These are phyloP conservation scores for Fusarium proliferatum DNA, from an alignment of 2,329 filamentous ascomycete species.

Conservation along the genomic window DNA sequence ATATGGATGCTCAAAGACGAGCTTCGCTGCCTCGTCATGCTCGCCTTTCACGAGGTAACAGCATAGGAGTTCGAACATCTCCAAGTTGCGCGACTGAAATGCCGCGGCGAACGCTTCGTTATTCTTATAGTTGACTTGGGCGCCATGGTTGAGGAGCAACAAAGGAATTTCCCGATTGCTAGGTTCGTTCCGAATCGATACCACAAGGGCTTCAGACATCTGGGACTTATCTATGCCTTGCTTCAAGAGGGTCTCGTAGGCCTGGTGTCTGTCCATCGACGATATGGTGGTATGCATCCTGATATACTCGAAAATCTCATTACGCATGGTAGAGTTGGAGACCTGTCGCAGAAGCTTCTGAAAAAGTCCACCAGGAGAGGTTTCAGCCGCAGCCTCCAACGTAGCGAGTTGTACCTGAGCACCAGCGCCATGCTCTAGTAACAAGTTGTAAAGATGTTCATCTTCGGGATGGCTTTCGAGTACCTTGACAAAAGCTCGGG, in stretches of 20 bases:
- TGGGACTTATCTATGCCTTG: neutral
- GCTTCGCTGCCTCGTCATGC: neutral
- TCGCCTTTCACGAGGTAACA: neutral
- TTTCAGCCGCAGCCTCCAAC: neutral
- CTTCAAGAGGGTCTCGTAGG: neutral
- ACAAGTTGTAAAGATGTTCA: neutral
- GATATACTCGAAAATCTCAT: neutral
- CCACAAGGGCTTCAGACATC: constrained; percentile 4
- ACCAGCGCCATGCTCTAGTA: constrained; percentile 9
- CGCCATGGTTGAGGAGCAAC: constrained; percentile 1
- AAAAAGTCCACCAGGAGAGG: neutral
- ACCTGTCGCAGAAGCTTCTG: neutral
- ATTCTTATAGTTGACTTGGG: neutral
- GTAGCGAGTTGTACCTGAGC: neutral
- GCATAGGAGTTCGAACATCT: neutral
- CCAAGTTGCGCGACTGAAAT: neutral
- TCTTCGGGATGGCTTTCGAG: constrained; percentile 8
- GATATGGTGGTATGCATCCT: neutral
- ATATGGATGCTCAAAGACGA: constrained; percentile 2
- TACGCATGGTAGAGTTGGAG: neutral
- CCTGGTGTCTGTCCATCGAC: neutral
- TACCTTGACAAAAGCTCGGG: neutral
- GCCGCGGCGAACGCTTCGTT: neutral
- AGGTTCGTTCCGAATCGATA: neutral
- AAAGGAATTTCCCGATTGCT: neutral